phyloP scores from a whole-genome alignment of 352 stramenopile genomes.

The Globisporangium recalcitrans region DNA sequence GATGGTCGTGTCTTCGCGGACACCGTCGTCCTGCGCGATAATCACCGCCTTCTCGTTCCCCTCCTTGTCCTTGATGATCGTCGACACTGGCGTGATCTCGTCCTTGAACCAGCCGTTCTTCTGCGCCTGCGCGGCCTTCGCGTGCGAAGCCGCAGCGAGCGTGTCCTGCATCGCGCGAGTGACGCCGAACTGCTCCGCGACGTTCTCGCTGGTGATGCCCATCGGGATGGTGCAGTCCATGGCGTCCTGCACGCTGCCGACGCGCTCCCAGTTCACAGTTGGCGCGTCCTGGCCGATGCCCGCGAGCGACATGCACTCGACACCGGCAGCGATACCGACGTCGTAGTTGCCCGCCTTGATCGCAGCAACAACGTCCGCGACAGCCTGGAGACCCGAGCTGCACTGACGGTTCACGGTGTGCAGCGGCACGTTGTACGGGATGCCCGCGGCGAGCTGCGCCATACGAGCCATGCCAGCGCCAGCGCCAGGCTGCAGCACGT shows the following conservation, averaged over 20 bases:
- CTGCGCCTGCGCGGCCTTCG: slow-evolving; percentile 66
- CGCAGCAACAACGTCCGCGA: slow-evolving; percentile 60
- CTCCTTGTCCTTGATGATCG: slow-evolving; percentile 68
- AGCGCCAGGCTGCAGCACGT: slow-evolving; percentile 79
- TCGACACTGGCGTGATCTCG: slow-evolving; percentile 86
- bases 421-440: slow-evolving; percentile 72
- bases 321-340: slow-evolving; percentile 77
- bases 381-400: slow-evolving; percentile 80
- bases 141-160: slow-evolving; percentile 70
- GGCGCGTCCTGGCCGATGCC: slow-evolving; percentile 44
- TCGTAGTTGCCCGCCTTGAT: slow-evolving; percentile 87
- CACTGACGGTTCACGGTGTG: slow-evolving; percentile 86
- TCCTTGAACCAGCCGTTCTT: slow-evolving; percentile 80
- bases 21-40: slow-evolving; percentile 71
- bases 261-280: slow-evolving; percentile 55
- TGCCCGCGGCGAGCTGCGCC: slow-evolving; percentile 68
- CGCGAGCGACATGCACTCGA: slow-evolving; percentile 85
- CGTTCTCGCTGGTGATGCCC: slow-evolving; percentile 86
- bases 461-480: slow-evolving; percentile 77
- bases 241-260: slow-evolving; percentile 51
- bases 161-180: slow-evolving; percentile 73
- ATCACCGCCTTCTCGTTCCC: slow-evolving; percentile 72
- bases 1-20: slow-evolving; percentile 57
- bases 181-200: slow-evolving; percentile 74
- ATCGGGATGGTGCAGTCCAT: slow-evolving; percentile 85